Evolutionary conservation across 257 asterid species (phyloP).

Genomic region (Jacaranda mimosifolia): DNA sequence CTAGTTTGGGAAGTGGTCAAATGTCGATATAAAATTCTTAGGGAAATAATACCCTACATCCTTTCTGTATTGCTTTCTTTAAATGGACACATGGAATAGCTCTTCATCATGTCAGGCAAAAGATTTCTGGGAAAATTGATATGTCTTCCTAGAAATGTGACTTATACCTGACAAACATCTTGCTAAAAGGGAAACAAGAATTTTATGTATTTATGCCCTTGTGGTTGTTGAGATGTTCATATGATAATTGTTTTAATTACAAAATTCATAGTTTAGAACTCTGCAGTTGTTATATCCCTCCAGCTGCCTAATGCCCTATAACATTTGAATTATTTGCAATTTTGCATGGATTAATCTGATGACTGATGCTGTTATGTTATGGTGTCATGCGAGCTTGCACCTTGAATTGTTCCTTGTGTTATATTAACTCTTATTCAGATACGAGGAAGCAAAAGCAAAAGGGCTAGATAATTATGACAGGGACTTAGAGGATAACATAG

Average conservation of each 20-base stretch:
- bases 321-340: not conserved
- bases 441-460: conserved; percentile 82
- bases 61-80: not conserved
- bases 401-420: conserved; percentile 32
- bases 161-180: not conserved
- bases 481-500: conserved; percentile 95
- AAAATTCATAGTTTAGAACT: not conserved
- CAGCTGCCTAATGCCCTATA: not conserved
- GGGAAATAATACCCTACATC: not conserved
- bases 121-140: not conserved
- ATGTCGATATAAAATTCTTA: not conserved
- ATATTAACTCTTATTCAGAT: conserved; percentile 69
- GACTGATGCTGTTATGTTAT: conserved; percentile 3
- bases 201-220: not conserved
- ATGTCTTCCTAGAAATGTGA: not conserved
- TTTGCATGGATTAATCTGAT: conserved; percentile 14
- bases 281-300: not conserved
- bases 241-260: not conserved
- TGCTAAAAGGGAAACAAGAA: not conserved
- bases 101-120: not conserved
- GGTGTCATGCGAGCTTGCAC: conserved; percentile 2
- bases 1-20: not conserved
- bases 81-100: not conserved
- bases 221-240: not conserved
- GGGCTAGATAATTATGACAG: conserved; percentile 88